Base-by-base conservation (phyloP, 2,329 filamentous ascomycete species). In the Xylaria multiplex region DNA sequence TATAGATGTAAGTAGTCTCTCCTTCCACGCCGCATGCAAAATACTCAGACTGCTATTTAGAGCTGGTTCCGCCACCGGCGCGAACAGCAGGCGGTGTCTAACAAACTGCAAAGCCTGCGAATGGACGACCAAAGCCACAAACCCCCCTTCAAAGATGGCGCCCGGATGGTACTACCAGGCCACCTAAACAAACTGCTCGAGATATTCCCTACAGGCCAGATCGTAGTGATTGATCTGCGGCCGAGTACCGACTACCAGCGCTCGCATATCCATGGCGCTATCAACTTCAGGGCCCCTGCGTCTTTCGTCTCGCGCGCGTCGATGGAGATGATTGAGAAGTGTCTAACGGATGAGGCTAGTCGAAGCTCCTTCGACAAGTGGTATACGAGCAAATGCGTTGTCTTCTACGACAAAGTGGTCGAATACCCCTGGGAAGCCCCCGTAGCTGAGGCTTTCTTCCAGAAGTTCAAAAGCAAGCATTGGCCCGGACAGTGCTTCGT, bases 31-130 rank as follows among this genome's bases (percentile, higher is more conserved):
- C 48, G 2, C 37, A 30, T 22, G 8, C 14, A n/a, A 40, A 24
- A 50, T 27, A 65, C 70, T 76, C 24, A 76, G 62, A 45, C 14
- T 9, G 1, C 13, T 40, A 19, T 37, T 24, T 54, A 81, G 79
- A 65, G 77, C 3, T 88, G 85, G 85, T 87, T 86, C 71, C 81
- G 84, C 65, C 83, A 86, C 65, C 82, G 84, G 22, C 80, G 84
- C 35, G 81, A 86, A 56, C 81, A 81, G 55, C 83, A 86, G 66
- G 75, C 79, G 19, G 80, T 84, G 37, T 78, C 77, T 2, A 78
- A 79, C 66, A 81, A 81, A 54, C 76, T 86, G 6, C 82, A 83
- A 42, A 80, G 76, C 43, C 77, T 86, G 24, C 79, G 76, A 49
- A 77, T 82, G 43, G 79, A 79, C 22, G 79, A 81, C 30, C 71